Evolutionary conservation across 2,329 filamentous ascomycete genomes (phyloP), one percentile per base, ranked within the genome.

Genomic region (Emericellopsis cladophorae): DNA sequence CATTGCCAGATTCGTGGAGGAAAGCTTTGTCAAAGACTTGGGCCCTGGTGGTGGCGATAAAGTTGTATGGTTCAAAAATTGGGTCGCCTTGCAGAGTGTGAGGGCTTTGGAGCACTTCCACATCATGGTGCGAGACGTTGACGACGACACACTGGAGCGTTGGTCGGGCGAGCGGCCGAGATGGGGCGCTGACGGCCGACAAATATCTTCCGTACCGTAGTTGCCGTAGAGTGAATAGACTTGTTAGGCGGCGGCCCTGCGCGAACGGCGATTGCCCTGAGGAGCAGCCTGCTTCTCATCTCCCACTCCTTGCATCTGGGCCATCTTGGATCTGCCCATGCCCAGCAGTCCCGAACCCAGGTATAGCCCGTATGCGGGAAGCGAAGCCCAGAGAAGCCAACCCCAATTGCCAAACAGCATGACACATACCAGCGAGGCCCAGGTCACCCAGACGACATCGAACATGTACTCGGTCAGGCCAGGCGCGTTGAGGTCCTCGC

Each of bases 401-500:
- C 65, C 84, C 66, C 81, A 81, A 58, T 95, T 88, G 4, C 92
- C 92, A 37, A 90, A 74, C 23, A 94, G 47, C 14, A 82, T 72
- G 12, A 81, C 88, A n/a, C 82, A 60, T 8, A 81, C 62, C 33
- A 86, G 67, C 41, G 80, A 84, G 10, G 76, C 79, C 81, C 89
- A 95, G 0, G 88, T 95, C 66, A 94, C 87, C 76, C 95, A 96
- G 40, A 95, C 68, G 39, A 95, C 76, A 64, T 98, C 92, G 74
- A 94, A 98, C 83, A 96, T 86, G 68, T 93, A 96, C 64, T 95
- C 92, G 10, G 90, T 96, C 67, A 98, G 65, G 5, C 92, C 92
- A 29, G 81, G 74, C 9, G 87, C 85, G 40, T 84, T 79, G 40
- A 98, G 75, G 59, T 98, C 92, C 58, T 96, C 89, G 35, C 92